Evolutionary conservation across 2,329 filamentous ascomycete species (phyloP), one percentile per base, ranked within the genome.

Genomic region (Myriosclerotinia curreyana): DNA sequence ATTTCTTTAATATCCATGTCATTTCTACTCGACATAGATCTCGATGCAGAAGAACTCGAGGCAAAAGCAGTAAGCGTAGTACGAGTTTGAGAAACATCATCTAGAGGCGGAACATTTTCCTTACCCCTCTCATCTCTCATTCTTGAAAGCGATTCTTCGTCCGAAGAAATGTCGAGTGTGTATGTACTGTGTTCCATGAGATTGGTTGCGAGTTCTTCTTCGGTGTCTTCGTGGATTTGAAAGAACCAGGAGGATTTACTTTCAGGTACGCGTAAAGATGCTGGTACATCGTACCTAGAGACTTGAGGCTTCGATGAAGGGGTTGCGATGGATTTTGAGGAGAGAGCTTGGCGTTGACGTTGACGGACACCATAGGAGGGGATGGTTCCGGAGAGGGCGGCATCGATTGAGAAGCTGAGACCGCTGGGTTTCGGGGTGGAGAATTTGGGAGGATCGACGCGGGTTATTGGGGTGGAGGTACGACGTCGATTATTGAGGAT

Each of bases 171-270:
- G 74, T 98, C 94, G 4, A 98, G 83, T 0, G 89, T 87, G 68
- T 89, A 88, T 9, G 94, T 94, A 64, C 89, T 89, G 79, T 97
- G 94, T 77, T 97, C 91, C 78, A 98, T 91, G 48, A 96, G 80
- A 72, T 96, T 97, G 71, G 92, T 91, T 77, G 95, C 90, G 74
- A 96, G 89, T 74, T 97, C 90, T 74, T 96, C 91, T 9, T 89
- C 85, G 0, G 91, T 92, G 76, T 99, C 94, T 74, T 96, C 91
- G 74, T 97, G 88, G 72, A 99, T 98, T 65, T 94, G 90, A 74
- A 99, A 98, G 79, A 89, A 89, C 93, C 92, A 97, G 65, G 82
- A 82, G 42, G 85, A 82, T 73, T 89, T 84, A 71, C 82, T 75
- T 61, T 83, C 80, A 28, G 80, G 73, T 66, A 80, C 79, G 36